Evolutionary conservation across 2,329 filamentous ascomycete genomes (phyloP), one percentile per base, ranked within the genome.

Genomic region (Penicillium sp.): DNA sequence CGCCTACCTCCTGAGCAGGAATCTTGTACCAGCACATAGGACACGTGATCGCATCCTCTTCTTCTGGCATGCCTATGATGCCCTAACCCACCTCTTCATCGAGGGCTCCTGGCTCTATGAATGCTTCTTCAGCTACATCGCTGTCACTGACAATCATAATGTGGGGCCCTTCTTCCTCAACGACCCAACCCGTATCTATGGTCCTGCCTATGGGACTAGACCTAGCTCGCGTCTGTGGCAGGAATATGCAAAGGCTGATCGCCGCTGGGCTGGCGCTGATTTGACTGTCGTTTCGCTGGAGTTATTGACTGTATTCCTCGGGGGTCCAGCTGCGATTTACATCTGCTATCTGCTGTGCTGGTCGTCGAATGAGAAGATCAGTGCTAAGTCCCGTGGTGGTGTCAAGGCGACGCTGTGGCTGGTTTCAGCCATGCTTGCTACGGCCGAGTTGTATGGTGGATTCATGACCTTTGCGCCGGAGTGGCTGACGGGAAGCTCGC

Each of bases 21-120:
- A 67, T 40, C 69, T 82, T 10, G 78, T 88, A 26, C 83, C 87
- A 4, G 69, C 75, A 17, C 68, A 78, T 1, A 78, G 85, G 11
- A 75, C 82, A 1, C 70, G 77, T 36, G 83, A 85, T 53, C 90
- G 91, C 59, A 78, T 89, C 70, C 86, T 97, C 61, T 96, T 96
- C 81, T 84, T 95, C 76, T 97, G 93, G 93, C 92, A 97, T 78
- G 83, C 90, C 36, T 95, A 96, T 77, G 92, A 97, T 73, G 90
- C 90, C 31, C 82, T 97, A 41, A 93, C 92, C 68, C 94, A 99
- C 78, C 85, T 95, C 75, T 80, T 91, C 72, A 88, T 97, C 71
- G 93, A 97, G 77, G 92, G 91, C 51, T 88, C 86, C 67, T 97
- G 91, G 75, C 85, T 97, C 25, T 97, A 91, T 81, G 90, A 96